Percentiles rank a stretch among this genome's conserved stretches.
Conservation (phyloP, 768 basidiomycete genomes). For the Podaxis sp. region DNA sequence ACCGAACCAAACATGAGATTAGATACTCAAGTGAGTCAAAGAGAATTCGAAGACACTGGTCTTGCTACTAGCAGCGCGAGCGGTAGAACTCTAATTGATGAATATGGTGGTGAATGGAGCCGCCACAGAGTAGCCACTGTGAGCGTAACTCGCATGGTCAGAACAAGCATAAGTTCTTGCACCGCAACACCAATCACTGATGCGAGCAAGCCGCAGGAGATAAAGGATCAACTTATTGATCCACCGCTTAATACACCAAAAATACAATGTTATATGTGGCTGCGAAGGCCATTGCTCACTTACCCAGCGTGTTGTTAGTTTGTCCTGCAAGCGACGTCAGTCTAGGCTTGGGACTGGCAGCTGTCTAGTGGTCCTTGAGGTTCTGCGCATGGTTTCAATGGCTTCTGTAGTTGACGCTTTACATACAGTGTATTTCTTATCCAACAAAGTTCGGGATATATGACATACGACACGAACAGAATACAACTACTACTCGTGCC, state of each 20-base stretch:
- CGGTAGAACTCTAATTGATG: slow-evolving; percentile 19
- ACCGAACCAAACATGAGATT: slow-evolving; percentile 53
- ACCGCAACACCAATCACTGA: slow-evolving; percentile 13
- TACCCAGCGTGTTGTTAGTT: slow-evolving; percentile 29
- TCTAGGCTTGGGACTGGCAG: neutral
- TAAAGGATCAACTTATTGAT: slow-evolving; percentile 11
- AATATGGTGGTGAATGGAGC: slow-evolving; percentile 31
- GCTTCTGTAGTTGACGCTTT: slow-evolving; percentile 39
- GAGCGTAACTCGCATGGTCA: slow-evolving; percentile 34
- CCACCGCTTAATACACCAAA: slow-evolving; percentile 34
- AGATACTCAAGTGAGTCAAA: slow-evolving; percentile 49
- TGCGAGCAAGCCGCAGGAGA: neutral
- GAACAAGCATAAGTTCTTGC: slow-evolving; percentile 24
- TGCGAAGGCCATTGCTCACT: slow-evolving; percentile 37
- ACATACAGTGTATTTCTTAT: neutral
- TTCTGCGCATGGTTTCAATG: slow-evolving; percentile 27
- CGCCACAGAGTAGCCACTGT: slow-evolving; percentile 38
- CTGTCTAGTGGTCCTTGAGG: neutral
- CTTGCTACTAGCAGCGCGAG: slow-evolving; percentile 25
- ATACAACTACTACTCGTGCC: neutral
- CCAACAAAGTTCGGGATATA: neutral
- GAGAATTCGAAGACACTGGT: slow-evolving; percentile 32
- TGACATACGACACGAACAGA: neutral
- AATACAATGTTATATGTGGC: slow-evolving; percentile 30
- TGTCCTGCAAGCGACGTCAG: slow-evolving; percentile 29